Percentiles rank a stretch among this genome's conserved stretches.
Evolutionary conservation across 768 basidiomycete genomes (phyloP).

Genomic region (Tulasnella sp.): DNA sequence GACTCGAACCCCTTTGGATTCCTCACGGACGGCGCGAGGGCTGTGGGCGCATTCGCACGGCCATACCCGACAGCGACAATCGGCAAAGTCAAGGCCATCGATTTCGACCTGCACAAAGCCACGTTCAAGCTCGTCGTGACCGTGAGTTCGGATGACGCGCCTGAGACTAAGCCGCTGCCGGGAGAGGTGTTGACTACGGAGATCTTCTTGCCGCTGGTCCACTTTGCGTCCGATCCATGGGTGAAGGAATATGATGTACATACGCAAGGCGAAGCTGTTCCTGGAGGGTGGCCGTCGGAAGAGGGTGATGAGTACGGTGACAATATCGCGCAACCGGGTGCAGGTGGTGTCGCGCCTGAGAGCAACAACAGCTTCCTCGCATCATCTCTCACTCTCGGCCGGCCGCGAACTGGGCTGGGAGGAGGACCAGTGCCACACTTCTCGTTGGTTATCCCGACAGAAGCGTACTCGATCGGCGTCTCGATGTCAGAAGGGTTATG

Average conservation of each 20-base stretch:
- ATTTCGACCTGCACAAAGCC: constrained; percentile 65
- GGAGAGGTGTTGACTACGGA: constrained; percentile 52
- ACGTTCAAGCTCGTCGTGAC: constrained; percentile 56
- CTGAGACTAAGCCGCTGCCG: constrained; percentile 18
- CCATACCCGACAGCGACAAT: constrained; percentile 72
- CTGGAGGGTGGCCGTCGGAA: not conserved
- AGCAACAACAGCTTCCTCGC: not conserved
- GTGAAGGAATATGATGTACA: constrained; percentile 6
- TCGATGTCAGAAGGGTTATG: constrained; percentile 38
- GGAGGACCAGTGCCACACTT: not conserved
- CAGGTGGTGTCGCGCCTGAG: not conserved
- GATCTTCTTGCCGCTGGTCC: constrained; percentile 82
- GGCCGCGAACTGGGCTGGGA: not conserved
- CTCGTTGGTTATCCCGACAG: not conserved
- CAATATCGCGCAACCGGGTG: not conserved
- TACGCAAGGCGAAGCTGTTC: too few relatives aligned
- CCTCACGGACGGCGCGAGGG: constrained; percentile 76
- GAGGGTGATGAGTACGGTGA: not conserved
- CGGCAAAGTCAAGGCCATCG: constrained; percentile 51
- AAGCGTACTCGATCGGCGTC: constrained; percentile 27
- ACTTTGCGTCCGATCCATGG: constrained; percentile 50
- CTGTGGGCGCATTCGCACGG: constrained; percentile 70
- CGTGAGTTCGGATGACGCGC: constrained; percentile 49
- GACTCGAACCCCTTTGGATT: constrained; percentile 41
- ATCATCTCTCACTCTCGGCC: not conserved